These are phyloP conservation scores for Eudorina sp. DNA, from an alignment of 139 green algal genomes.

Conservation along the genomic window DNA sequence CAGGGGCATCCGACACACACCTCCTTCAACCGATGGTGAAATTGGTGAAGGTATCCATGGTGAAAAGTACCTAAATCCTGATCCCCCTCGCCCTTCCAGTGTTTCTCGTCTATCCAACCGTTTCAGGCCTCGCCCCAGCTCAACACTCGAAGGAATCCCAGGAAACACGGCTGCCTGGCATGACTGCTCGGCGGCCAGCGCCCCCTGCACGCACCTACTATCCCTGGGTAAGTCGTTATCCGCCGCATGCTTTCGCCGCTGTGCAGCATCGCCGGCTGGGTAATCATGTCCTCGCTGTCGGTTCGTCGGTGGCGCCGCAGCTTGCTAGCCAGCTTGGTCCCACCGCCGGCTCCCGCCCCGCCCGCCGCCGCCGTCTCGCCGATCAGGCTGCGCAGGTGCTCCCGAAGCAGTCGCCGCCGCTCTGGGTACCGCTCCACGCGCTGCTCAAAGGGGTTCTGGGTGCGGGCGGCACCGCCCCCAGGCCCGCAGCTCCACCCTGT, in stretches of 20 bases:
- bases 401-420: slow-evolving; percentile 5
- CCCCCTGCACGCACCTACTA: neutral
- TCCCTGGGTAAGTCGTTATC: slow-evolving; percentile 22
- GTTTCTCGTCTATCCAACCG: too few relatives aligned
- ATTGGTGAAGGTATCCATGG: too few relatives aligned
- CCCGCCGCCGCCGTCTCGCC: neutral
- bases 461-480: neutral
- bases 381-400: neutral
- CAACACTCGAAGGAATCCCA: too few relatives aligned
- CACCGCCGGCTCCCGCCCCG: neutral
- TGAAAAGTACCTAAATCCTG: too few relatives aligned
- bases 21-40: too few relatives aligned
- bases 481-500: neutral
- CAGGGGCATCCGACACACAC: too few relatives aligned
- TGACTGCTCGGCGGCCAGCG: too few relatives aligned
- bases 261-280: neutral
- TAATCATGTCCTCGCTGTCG: slow-evolving; percentile 42
- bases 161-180: too few relatives aligned
- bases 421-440: slow-evolving; percentile 56
- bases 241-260: slow-evolving; percentile 37
- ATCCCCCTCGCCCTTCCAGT: too few relatives aligned
- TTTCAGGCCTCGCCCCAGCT: too few relatives aligned
- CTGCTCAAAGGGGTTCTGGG: slow-evolving; percentile 63
- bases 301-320: slow-evolving; percentile 60
- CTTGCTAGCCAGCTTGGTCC: slow-evolving; percentile 36